Evolutionary conservation across 495 filamentous ascomycete species (phyloP).

Genomic region (Lichenothelia convexa): DNA sequence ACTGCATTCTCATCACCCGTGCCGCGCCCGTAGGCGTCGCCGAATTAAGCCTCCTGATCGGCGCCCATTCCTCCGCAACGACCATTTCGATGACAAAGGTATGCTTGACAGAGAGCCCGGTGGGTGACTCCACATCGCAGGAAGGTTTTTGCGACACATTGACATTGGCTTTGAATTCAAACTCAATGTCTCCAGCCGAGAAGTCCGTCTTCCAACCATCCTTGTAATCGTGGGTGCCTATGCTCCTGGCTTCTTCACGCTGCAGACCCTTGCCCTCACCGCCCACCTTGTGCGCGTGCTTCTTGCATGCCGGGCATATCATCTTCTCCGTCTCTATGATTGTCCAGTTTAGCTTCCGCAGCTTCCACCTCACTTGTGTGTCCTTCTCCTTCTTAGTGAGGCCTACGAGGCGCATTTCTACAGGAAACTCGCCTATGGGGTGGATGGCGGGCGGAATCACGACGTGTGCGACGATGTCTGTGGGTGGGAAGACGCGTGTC

Average conservation of each 20-base stretch:
- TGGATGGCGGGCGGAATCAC: conserved; percentile 67
- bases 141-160: conserved; percentile 40
- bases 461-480: conserved; percentile 69
- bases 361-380: conserved; percentile 59
- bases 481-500: conserved; percentile 88
- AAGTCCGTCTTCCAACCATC: conserved; percentile 94
- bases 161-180: conserved; percentile 62
- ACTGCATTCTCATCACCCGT: conserved; percentile 84
- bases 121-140: conserved; percentile 65
- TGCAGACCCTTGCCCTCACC: conserved; percentile 56
- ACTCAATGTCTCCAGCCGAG: conserved; percentile 38
- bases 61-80: conserved; percentile 76
- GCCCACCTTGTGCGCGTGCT: conserved; percentile 56
- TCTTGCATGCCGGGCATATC: conserved; percentile 62
- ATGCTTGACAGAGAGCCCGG: conserved; percentile 64
- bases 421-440: conserved; percentile 66
- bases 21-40: conserved; percentile 79
- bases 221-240: conserved; percentile 60
- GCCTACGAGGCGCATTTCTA: conserved; percentile 64
- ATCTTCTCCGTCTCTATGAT: conserved; percentile 73
- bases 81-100: conserved; percentile 83
- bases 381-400: conserved; percentile 39
- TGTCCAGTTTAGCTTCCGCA: conserved; percentile 82
- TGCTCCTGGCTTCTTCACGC: conserved; percentile 56
- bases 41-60: conserved; percentile 46